Percentiles rank a stretch among this genome's conserved stretches.
phyloP scores from a whole-genome alignment of 495 filamentous ascomycete species.

The Podospora pseudocomata region DNA sequence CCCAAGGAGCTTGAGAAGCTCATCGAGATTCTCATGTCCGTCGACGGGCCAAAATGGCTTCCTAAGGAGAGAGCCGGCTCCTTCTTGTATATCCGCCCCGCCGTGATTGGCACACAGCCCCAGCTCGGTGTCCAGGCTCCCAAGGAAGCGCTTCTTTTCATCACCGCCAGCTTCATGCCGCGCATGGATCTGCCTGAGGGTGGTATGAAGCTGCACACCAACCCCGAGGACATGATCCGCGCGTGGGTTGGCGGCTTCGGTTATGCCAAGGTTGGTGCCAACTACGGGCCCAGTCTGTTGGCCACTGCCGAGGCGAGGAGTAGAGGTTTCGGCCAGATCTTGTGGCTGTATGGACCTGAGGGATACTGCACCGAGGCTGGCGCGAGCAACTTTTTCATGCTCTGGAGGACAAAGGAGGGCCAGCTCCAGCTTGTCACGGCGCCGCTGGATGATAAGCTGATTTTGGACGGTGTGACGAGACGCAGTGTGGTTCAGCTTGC shows the following conservation, averaged over 20 bases:
- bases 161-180: conserved; percentile 75
- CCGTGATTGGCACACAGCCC: conserved; percentile 75
- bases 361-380: conserved; percentile 83
- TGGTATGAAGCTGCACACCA: conserved; percentile 75
- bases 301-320: conserved; percentile 68
- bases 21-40: conserved; percentile 64
- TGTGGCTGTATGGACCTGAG: conserved; percentile 82
- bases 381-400: conserved; percentile 88
- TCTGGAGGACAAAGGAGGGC: conserved; percentile 67
- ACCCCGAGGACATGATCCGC: conserved; percentile 69
- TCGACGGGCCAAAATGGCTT: conserved; percentile 75
- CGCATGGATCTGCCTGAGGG: conserved; percentile 49
- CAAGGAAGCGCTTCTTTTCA: conserved; percentile 76
- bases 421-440: conserved; percentile 76
- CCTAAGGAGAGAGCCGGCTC: conserved; percentile 60
- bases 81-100: conserved; percentile 77
- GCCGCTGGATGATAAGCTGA: conserved; percentile 72
- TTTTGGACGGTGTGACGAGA: conserved; percentile 81
- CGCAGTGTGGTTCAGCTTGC: conserved; percentile 71
- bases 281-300: conserved; percentile 79
- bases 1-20: conserved; percentile 69
- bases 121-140: conserved; percentile 80
- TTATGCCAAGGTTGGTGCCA: conserved; percentile 85
- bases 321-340: conserved; percentile 76
- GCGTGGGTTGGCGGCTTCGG: conserved; percentile 94